phyloP scores from a whole-genome alignment of 371 early-diverging fungal species.

The Umbelopsis sp. region DNA sequence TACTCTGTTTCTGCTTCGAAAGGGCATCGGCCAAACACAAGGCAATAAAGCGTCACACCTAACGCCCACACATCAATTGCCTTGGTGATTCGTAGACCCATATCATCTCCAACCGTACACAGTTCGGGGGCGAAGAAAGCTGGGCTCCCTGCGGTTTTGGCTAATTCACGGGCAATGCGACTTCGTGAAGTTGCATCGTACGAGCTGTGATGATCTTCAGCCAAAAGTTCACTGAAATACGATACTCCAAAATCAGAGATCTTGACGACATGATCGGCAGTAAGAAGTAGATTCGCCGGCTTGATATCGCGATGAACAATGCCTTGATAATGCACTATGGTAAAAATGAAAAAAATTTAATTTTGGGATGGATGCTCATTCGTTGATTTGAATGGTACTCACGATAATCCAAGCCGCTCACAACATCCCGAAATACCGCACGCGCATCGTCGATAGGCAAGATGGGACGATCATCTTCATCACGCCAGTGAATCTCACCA shows the following conservation, averaged over 20 bases:
- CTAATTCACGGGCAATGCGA: conserved; percentile 73
- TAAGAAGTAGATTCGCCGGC: conserved; percentile 85
- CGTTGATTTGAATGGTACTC: conserved; percentile 26
- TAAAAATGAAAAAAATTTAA: background rate
- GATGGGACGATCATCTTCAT: conserved; percentile 67
- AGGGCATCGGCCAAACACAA: conserved; percentile 93
- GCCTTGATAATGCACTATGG: conserved; percentile 80
- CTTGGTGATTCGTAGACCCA: conserved; percentile 63
- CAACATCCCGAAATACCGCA: conserved; percentile 86
- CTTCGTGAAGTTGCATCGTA: conserved; percentile 31
- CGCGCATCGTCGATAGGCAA: conserved; percentile 69
- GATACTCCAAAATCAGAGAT: conserved; percentile 96
- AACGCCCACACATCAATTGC: conserved; percentile 98
- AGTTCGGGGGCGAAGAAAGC: conserved; percentile 97
- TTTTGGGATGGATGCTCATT: too few relatives aligned
- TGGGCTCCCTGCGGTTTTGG: conserved; percentile 93
- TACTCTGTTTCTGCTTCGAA: conserved; percentile 94
- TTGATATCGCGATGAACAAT: conserved; percentile 94
- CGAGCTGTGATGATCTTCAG: conserved; percentile 21
- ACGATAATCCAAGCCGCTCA: conserved; percentile 91
- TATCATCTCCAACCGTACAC: conserved; percentile 56
- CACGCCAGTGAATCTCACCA: conserved; percentile 92
- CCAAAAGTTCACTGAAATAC: conserved; percentile 56
- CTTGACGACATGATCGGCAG: conserved; percentile 75
- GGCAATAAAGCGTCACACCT: conserved; percentile 97